Base-by-base conservation (phyloP, 768 basidiomycete genomes). In the Ephemerocybe angulata region DNA sequence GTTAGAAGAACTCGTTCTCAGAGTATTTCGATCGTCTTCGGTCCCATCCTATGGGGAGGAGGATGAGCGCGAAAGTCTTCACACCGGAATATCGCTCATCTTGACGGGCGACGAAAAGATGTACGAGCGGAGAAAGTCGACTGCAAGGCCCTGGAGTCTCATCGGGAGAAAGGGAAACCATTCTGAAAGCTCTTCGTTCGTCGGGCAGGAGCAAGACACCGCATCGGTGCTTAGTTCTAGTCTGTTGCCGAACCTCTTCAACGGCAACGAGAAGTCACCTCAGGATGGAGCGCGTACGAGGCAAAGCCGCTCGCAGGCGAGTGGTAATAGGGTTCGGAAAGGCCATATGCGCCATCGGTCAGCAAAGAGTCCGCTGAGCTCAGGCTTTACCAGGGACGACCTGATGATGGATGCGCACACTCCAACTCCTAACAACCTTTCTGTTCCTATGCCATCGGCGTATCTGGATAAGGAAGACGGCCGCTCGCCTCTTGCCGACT, bases 121-220 rank as follows among this genome's bases (percentile, higher is more conserved):
- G 30, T 53, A 30, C 41, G 47, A 50, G 1, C 24, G 54, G 13
- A 56, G 40, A 5, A 52, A 28, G 12, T 62, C 58, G 2, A 33
- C 58, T 22, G 59, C 61, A 27, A 63, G 66, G 22, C 67, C 75
- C 15, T 76, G 75, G 75, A 75, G 74, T 55, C 58, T 73, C 42
- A 65, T 72, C 27, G 75, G 65, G 6, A 65, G 72, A 41, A 75
- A 75, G 58, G 72, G 70, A 6, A 60, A 69, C 13, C 65, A 64
- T 25, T 75, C 74, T 1, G 72, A 74, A 50, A 65, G 67, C 10
- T 75, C 74, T 0, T 74, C 74, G 0, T 60, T 74, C 27, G 50
- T 72, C 30, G 63, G 67, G 43, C 49, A 50, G 35, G 62, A 67
- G 48, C 63, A 67, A 38, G 50, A 51, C 7, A 10, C 11, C 21